These are phyloP conservation scores for Hypsizygus marmoreus DNA, from an alignment of 768 basidiomycete species.

Conservation along the genomic window DNA sequence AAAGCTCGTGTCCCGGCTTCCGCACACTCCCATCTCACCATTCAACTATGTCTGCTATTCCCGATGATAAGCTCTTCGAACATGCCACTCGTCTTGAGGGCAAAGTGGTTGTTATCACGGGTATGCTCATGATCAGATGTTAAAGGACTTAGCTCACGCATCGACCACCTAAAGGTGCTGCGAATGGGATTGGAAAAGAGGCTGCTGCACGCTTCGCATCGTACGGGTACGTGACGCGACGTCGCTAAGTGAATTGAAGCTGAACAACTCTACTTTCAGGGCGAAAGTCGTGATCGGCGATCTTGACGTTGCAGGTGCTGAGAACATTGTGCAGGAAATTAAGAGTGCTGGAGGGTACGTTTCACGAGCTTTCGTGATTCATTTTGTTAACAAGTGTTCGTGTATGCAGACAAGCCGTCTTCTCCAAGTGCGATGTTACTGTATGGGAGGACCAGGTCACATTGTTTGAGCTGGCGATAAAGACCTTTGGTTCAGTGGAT, in stretches of 20 bases:
- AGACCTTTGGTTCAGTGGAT: slow-evolving; percentile 50
- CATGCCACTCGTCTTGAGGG: slow-evolving; percentile 42
- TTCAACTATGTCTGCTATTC: slow-evolving; percentile 41
- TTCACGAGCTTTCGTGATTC: not conserved
- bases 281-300: slow-evolving; percentile 60
- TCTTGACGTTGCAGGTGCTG: slow-evolving; percentile 40
- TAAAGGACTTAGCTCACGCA: not conserved
- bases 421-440: slow-evolving; percentile 50
- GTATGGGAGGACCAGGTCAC: slow-evolving; percentile 55
- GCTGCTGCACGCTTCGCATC: slow-evolving; percentile 52
- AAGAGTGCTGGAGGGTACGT: slow-evolving; percentile 45
- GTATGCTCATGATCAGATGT: slow-evolving; percentile 23
- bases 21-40: not conserved
- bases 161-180: slow-evolving; percentile 37
- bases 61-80: slow-evolving; percentile 47
- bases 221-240: slow-evolving; percentile 40
- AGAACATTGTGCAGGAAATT: slow-evolving; percentile 43
- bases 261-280: slow-evolving; percentile 26
- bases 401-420: slow-evolving; percentile 39
- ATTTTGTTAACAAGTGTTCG: not conserved
- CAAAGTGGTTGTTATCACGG: slow-evolving; percentile 56
- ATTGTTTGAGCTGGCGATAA: slow-evolving; percentile 51
- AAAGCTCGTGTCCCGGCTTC: not conserved
- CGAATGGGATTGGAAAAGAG: slow-evolving; percentile 56
- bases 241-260: not conserved